A percentile compares a stretch with the other conserved stretches of the same genome.
phyloP scores from a whole-genome alignment of 2,329 filamentous ascomycete species.

The Hypomyces rosellus region DNA sequence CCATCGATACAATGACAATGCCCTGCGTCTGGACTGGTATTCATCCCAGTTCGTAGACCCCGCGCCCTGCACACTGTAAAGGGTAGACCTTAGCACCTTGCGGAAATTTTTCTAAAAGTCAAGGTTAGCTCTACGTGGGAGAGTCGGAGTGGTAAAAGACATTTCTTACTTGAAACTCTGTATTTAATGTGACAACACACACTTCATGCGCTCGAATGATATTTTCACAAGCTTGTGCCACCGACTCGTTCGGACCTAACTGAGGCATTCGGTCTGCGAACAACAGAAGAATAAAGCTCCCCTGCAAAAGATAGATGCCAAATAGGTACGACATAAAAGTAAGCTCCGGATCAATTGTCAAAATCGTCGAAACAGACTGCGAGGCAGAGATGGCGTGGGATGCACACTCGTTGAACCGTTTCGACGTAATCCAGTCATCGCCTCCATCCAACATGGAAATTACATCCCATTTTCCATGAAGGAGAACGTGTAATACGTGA shows the following conservation, averaged over 20 bases:
- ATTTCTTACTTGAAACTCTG: constrained; percentile 39
- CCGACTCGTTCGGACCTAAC: constrained; percentile 37
- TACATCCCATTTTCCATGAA: constrained; percentile 45
- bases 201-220: constrained; percentile 46
- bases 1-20: constrained; percentile 50
- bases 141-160: not conserved
- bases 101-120: constrained; percentile 43
- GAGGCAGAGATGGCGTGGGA: constrained; percentile 42
- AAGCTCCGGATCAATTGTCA: constrained; percentile 42
- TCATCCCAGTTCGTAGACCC: constrained; percentile 36
- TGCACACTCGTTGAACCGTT: constrained; percentile 39
- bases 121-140: not conserved
- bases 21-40: constrained; percentile 38
- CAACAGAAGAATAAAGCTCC: constrained; percentile 43
- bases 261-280: constrained; percentile 45
- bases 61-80: constrained; percentile 40
- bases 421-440: constrained; percentile 42
- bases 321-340: constrained; percentile 48
- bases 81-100: constrained; percentile 43
- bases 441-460: constrained; percentile 43
- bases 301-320: constrained; percentile 45
- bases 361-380: constrained; percentile 38
- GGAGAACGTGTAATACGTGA: constrained; percentile 41
- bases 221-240: constrained; percentile 42
- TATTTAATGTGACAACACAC: constrained; percentile 43